Evolutionary conservation across 164 flowering plant species (phyloP), one percentile per base, ranked within the genome.

Genomic region (Aristolochia californica): DNA sequence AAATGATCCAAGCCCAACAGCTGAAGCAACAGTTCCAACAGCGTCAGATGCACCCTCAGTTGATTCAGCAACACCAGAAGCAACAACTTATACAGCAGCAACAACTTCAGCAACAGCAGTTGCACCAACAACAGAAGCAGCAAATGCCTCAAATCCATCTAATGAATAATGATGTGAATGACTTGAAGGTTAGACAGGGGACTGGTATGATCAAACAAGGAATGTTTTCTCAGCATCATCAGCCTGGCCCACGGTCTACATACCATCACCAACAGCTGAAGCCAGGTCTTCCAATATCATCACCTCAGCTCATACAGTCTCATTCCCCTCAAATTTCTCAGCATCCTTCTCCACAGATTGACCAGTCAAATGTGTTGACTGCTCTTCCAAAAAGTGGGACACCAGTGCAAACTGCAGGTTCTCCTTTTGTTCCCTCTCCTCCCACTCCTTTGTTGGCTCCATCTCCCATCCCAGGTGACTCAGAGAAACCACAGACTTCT

Each of bases 361-460:
- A 93, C 67, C 98, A 83, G 69, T 89, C 83, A 59, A 80, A 63
- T 71, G 51, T 82, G 68, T 68, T 72, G 13, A n/a, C 78, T 26
- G 65, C 88, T 44, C 44, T 74, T 44, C 44, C 83, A 17, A 88
- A 83, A 75, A 63, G 75, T 56, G 91, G 83, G 60, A 87, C 94
- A 26, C 90, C 91, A 57, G 62, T 77, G 68, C 96, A 83, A 61
- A 70, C 91, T 59, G 80, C 84, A 49, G 82, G 67, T 73, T 87
- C 97, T 20, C 93, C 95, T 7, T 85, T 87, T 53, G 64, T 83
- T 57, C 82, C 73, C 45, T 88, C 95, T 55, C 83, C 98, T 68
- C 87, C 97, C 43, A 75, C 89, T 50, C 80, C 95, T 60, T 85
- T 97, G 45, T 55, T 83, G 75, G 88, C 83, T 57, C 93, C 93